Percentiles rank a stretch among this genome's conserved stretches.
phyloP scores from a whole-genome alignment of 1,139 yeast species.

The Hansenula sp. region DNA sequence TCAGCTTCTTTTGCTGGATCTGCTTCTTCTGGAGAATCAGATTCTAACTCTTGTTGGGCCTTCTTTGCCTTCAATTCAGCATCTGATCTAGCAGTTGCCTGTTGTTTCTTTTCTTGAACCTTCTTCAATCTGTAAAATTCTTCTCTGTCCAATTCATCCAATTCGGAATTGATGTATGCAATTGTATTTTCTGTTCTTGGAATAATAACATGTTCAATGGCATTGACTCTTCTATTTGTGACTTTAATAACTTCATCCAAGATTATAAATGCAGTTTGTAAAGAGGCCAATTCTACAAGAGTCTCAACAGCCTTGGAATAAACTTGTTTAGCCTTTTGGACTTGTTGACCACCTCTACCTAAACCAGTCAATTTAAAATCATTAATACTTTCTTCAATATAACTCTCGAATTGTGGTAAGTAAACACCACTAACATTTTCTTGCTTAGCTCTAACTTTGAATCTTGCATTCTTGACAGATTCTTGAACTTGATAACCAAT shows the following conservation, averaged over 20 bases:
- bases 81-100: conserved; percentile 34
- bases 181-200: conserved; percentile 98
- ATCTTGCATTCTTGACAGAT: conserved; percentile 84
- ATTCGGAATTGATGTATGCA: conserved; percentile 86
- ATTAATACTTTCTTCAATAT: conserved; percentile 76
- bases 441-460: conserved; percentile 86
- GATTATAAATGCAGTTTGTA: conserved; percentile 93
- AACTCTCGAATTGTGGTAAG: conserved; percentile 87
- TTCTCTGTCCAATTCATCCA: conserved; percentile 97
- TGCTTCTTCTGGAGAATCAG: conserved; percentile 11
- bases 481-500: conserved; percentile 95
- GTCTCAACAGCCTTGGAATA: conserved; percentile 96
- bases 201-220: conserved; percentile 96
- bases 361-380: conserved; percentile 95
- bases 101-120: conserved; percentile 94
- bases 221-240: conserved; percentile 96
- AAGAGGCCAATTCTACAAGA: conserved; percentile 88
- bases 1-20: conserved; percentile 13
- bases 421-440: conserved; percentile 96
- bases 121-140: conserved; percentile 95
- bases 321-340: conserved; percentile 88
- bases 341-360: conserved; percentile 98
- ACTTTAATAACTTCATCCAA: conserved; percentile 97
- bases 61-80: conserved; percentile 26
- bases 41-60: conserved; percentile 16